Conservation (phyloP, 2,329 filamentous ascomycete genomes). For the Hymenoscyphus salicellus region DNA sequence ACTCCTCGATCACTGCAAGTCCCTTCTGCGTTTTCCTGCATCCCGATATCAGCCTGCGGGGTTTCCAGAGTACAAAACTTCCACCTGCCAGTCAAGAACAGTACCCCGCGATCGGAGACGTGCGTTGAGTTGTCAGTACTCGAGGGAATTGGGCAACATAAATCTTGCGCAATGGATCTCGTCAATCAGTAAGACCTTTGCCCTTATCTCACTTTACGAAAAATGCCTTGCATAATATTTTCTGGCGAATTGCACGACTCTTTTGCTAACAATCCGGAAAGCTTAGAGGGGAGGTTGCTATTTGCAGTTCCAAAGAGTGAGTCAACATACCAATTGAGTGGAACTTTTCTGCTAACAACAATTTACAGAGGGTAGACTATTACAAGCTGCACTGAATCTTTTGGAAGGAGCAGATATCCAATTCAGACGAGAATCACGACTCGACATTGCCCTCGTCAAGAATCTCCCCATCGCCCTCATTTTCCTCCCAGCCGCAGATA, state of each 20-base stretch:
- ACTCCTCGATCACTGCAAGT: neutral
- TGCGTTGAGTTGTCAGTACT: neutral
- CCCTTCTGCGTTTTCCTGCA: conserved; percentile 8
- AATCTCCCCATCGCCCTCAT: conserved; percentile 93
- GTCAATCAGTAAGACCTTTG: conserved; percentile 53
- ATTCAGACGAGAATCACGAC: conserved; percentile 88
- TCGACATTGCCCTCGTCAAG: conserved; percentile 97
- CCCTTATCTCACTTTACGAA: conserved; percentile 4
- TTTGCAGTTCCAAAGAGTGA: conserved; percentile 98
- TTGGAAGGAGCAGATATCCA: conserved; percentile 93
- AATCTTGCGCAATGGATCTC: conserved; percentile 51
- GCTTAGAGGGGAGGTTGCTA: conserved; percentile 86
- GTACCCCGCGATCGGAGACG: conserved; percentile 14
- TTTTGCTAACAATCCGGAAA: conserved; percentile 45
- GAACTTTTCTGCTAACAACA: conserved; percentile 12
- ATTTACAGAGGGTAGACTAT: conserved; percentile 79
- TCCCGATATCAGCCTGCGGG: neutral
- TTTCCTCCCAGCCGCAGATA: conserved; percentile 95
- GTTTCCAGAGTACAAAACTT: neutral
- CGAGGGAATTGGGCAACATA: neutral
- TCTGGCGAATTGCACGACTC: conserved; percentile 48
- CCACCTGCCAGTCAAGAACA: conserved; percentile 6
- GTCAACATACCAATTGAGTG: conserved; percentile 39
- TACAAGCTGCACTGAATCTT: conserved; percentile 83
- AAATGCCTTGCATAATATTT: conserved; percentile 19